A percentile compares a stretch with the other conserved stretches of the same genome.
These are phyloP conservation scores for Beauveria asiatica DNA, from an alignment of 2,329 filamentous ascomycete genomes.

Conservation along the genomic window DNA sequence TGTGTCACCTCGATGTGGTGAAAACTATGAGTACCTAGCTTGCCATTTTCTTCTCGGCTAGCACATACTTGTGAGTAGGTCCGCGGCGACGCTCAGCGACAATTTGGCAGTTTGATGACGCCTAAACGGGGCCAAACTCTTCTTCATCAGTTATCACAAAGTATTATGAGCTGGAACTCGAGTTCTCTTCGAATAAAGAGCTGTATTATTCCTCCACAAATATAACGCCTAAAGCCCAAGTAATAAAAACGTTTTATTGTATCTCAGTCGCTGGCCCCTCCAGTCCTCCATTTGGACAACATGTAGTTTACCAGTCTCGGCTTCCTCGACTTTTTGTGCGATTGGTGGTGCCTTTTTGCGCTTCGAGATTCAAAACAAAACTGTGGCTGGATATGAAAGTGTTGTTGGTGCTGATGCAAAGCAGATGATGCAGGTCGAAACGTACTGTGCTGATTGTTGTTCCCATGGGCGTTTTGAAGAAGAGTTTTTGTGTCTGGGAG, in stretches of 20 bases:
- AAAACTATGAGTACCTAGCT: background rate
- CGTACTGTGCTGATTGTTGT: too few species aligned
- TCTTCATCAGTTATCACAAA: too few species aligned
- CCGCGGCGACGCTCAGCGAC: background rate
- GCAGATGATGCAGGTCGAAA: background rate
- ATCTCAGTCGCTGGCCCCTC: background rate
- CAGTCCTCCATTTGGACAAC: constrained; percentile 8
- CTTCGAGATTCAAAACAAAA: constrained; percentile 1
- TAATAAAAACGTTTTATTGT: background rate
- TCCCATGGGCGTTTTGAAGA: background rate
- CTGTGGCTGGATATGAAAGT: background rate
- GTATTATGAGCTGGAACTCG: too few species aligned
- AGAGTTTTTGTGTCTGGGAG: background rate
- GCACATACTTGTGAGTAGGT: background rate
- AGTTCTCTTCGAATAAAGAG: background rate
- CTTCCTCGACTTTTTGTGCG: background rate
- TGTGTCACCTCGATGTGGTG: background rate
- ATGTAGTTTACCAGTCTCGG: background rate
- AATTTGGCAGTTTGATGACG: background rate
- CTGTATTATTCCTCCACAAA: background rate
- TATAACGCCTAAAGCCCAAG: background rate
- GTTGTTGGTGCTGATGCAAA: background rate
- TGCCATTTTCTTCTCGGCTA: background rate
- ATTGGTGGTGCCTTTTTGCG: background rate
- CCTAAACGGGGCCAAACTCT: background rate